These are phyloP conservation scores for Sporisorium scitamineum DNA, from an alignment of 1,284 basidiomycete genomes.

Conservation along the genomic window DNA sequence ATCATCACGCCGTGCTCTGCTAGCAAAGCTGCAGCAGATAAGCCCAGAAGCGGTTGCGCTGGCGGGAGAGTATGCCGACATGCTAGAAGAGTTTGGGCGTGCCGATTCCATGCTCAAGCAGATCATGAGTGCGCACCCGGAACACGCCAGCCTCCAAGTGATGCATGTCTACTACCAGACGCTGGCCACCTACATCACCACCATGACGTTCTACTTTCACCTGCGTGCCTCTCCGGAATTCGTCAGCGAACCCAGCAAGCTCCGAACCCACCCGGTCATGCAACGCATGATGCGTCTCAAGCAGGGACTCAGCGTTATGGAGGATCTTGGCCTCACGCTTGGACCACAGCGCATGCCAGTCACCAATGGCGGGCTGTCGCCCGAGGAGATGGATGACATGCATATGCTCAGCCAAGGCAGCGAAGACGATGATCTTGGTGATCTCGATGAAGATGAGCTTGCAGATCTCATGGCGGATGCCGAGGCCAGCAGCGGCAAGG, in stretches of 20 bases:
- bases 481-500: constrained; percentile 47
- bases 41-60: constrained; percentile 79
- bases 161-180: constrained; percentile 73
- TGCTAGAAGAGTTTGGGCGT: constrained; percentile 73
- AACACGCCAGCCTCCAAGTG: constrained; percentile 71
- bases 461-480: constrained; percentile 49
- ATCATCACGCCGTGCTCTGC: constrained; percentile 70
- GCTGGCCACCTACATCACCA: constrained; percentile 87
- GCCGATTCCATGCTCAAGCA: constrained; percentile 74
- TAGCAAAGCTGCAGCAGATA: constrained; percentile 82
- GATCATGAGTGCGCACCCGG: constrained; percentile 73
- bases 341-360: constrained; percentile 29
- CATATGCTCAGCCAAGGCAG: constrained; percentile 50
- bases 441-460: constrained; percentile 61
- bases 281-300: constrained; percentile 86
- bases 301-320: constrained; percentile 80
- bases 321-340: constrained; percentile 64
- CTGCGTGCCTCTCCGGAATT: constrained; percentile 75
- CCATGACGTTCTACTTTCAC: constrained; percentile 92
- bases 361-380: constrained; percentile 18
- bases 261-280: constrained; percentile 76
- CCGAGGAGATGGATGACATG: constrained; percentile 49
- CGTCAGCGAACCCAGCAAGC: constrained; percentile 44
- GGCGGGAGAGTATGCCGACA: constrained; percentile 72
- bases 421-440: constrained; percentile 56